Percentiles rank a stretch among this genome's conserved stretches.
Conservation (phyloP, 495 filamentous ascomycete genomes). For the Penicillium cosmopolitanum region DNA sequence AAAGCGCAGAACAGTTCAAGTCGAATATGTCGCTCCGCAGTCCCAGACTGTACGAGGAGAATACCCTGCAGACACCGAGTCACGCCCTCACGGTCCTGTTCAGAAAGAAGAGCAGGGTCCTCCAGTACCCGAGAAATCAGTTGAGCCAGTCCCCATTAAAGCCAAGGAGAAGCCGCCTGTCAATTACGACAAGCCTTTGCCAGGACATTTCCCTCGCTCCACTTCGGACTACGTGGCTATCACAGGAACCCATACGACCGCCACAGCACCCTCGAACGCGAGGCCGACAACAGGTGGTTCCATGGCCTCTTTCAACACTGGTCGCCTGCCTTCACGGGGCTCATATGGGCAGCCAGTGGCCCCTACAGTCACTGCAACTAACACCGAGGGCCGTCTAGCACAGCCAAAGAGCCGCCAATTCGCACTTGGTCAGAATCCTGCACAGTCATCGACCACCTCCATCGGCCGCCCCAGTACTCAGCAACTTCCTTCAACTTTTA, state of each 20-base stretch:
- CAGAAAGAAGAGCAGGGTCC: conserved; percentile 18
- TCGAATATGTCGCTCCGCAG: conserved; percentile 94
- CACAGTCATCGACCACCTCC: conserved; percentile 34
- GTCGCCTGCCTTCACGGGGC: conserved; percentile 73
- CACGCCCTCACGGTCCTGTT: conserved; percentile 24
- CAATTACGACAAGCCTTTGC: conserved; percentile 34
- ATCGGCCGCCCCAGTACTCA: conserved; percentile 65
- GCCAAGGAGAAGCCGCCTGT: conserved; percentile 18
- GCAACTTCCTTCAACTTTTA: conserved; percentile 48
- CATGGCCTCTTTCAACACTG: conserved; percentile 67
- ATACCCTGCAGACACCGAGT: conserved; percentile 25
- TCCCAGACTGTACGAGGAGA: conserved; percentile 78
- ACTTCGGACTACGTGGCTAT: conserved; percentile 59
- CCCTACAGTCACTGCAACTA: conserved; percentile 85
- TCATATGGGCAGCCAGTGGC: conserved; percentile 90
- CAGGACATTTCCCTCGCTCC: conserved; percentile 55
- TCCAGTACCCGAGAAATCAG: conserved; percentile 11
- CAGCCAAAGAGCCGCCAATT: conserved; percentile 82
- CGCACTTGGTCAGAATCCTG: conserved; percentile 60
- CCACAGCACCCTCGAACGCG: conserved; percentile 54
- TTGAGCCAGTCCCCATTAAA: conserved; percentile 12
- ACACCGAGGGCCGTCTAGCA: conserved; percentile 86
- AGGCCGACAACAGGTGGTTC: conserved; percentile 84
- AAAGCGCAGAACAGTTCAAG: conserved; percentile 93
- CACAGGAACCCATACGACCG: conserved; percentile 45